Base-by-base conservation (phyloP, 768 basidiomycete species). In the Kwoniella europaea region DNA sequence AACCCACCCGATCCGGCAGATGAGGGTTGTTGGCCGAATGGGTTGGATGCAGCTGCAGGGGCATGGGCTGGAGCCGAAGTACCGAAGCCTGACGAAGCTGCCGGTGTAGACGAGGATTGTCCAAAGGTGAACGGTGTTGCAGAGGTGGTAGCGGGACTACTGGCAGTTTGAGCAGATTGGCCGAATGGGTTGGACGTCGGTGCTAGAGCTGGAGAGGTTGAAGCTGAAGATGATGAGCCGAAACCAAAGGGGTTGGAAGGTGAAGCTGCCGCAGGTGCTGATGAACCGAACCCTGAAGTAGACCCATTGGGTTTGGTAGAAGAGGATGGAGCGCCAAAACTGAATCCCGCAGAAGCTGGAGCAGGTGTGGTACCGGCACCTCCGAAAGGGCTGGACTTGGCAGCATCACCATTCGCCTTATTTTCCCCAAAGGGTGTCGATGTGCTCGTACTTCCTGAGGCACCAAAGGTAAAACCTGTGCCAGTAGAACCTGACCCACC, bases 101-200 rank as follows among this genome's bases (percentile, higher is more conserved):
- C 24, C 24, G 63, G 55, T 20, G 59, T 44, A 16, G 59, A 16
- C 12, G 59, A 43, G 7, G 59, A 61, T 22, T 61, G 59, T 4
- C 69, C 69, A 24, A 70, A 70, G 4, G 63, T 35, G 67, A 68
- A 65, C 1, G 69, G 35, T 5, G 69, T 29, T 15, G 56, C 16
- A 29, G 58, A 44, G 52, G 67, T 41, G 20, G 63, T 20, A 41
- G 56, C 63, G 13, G 68, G 54, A 52, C 56, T 53, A 52, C 56
- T 53, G 6, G 69, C 57, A n/a, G 69, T 15, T 27, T 61, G 59
- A 61, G 69, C 59, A 22, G 62, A 7, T 15, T 65, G 46, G 6
- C 71, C 71, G 41, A 71, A 71, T n/a, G 71, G 71, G 42, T 71
- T 71, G 5, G 71, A 65, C 16, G 71, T 52, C 41, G 69, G 62